Base-by-base conservation (phyloP, 257 asterid genomes). In the Ophiorrhiza pumila region DNA sequence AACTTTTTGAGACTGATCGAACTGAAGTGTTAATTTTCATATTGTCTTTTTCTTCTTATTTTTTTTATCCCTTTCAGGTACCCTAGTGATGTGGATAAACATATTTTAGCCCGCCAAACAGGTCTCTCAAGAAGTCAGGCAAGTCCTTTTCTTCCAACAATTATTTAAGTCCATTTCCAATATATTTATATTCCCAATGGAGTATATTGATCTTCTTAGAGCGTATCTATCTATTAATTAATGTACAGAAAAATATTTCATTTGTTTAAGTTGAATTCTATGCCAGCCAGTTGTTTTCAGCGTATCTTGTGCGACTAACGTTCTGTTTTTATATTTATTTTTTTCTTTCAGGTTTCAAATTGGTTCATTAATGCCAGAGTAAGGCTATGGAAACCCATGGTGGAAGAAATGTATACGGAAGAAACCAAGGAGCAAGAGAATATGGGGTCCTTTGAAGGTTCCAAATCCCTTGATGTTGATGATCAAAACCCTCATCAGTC, bases 71-170 rank as follows among this genome's bases (percentile, higher is more conserved):
- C n/a, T n/a, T n/a, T n/a, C 90, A 93, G 98, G 94, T 93, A 93
- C 73, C 98, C 98, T n/a, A 91, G 97, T 79, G 98, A 89, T 85
- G 96, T 91, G 3, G 98, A 93, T 87, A 93, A 93, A 77, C 98
- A 93, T 80, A 87, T 93, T 71, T 82, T 93, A 78, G 92, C 98
- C 74, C 96, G 97, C 81, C 97, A 91, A 87, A 93, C 98, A 22
- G 97, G 98, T 41, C 97, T 93, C 57, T 93, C 98, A 32, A 91
- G 97, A 89, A 89, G 97, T 84, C 98, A 93, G 96, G 98, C 87
- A 75, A 68, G 92, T 87, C 85, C 41, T 56, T 79, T 79, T 84
- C 87, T 79, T 45, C 6, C 32, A 32, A 45, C 8, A 23, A 73
- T 72, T 69, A 56, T 76, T 74, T 74, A 65, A 72, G 31, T 78